These are phyloP conservation scores for Fomitopsis pulvina DNA, from an alignment of 768 basidiomycete species.

Conservation along the genomic window DNA sequence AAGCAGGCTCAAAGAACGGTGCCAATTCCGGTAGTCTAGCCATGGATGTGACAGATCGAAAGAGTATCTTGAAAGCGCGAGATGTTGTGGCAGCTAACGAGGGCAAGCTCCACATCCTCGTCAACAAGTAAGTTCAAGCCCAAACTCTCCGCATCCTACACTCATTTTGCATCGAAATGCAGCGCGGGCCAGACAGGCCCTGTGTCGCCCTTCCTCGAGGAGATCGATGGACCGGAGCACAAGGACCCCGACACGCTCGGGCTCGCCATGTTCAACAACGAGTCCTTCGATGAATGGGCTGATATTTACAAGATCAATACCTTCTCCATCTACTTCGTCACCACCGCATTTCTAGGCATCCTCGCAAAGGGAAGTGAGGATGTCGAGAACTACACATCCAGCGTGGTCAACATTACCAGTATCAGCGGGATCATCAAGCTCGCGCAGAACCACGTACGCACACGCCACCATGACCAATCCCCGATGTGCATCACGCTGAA, in stretches of 20 bases:
- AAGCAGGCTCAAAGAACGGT: neutral
- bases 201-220: constrained; percentile 46
- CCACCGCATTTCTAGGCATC: constrained; percentile 69
- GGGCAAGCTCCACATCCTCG: constrained; percentile 68
- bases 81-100: constrained; percentile 49
- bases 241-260: constrained; percentile 62
- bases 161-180: neutral
- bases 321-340: constrained; percentile 72
- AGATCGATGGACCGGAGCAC: constrained; percentile 49
- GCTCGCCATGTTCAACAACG: constrained; percentile 62
- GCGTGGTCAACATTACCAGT: constrained; percentile 72
- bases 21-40: constrained; percentile 34
- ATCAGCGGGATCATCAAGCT: constrained; percentile 68
- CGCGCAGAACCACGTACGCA: constrained; percentile 70
- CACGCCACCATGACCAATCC: neutral
- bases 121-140: constrained; percentile 63
- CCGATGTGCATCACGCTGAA: neutral
- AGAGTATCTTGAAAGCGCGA: constrained; percentile 54
- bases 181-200: constrained; percentile 79
- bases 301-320: constrained; percentile 61
- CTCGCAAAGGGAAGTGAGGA: constrained; percentile 68
- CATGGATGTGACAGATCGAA: constrained; percentile 69
- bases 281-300: constrained; percentile 57
- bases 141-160: neutral
- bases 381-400: constrained; percentile 47